Conservation (phyloP, 2,329 filamentous ascomycete genomes). For the Alternaria arbusti region DNA sequence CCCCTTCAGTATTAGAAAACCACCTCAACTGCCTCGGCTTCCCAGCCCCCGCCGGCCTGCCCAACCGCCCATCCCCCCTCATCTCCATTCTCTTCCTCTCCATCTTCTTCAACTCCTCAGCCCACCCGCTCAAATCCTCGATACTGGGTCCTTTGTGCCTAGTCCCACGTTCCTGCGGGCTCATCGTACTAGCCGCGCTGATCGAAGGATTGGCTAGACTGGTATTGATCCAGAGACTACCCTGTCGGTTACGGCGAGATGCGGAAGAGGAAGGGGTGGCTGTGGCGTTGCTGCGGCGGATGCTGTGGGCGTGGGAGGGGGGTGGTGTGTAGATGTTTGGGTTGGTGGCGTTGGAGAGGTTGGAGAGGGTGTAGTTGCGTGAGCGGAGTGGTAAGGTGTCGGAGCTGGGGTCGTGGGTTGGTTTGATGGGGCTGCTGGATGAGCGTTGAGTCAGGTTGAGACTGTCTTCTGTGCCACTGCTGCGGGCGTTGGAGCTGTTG, state of each 20-base stretch:
- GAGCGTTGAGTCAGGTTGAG: neutral
- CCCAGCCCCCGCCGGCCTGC: neutral
- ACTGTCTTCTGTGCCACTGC: neutral
- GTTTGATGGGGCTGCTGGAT: neutral
- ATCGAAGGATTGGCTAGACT: neutral
- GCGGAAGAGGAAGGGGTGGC: neutral
- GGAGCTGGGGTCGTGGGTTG: neutral
- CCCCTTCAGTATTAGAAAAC: neutral
- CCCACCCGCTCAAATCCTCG: conserved; percentile 9
- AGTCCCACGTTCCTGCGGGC: neutral
- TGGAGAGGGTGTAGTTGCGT: neutral
- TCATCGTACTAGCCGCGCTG: neutral
- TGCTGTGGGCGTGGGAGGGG: neutral
- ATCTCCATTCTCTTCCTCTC: conserved; percentile 3
- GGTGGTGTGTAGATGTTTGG: neutral
- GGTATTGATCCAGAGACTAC: neutral
- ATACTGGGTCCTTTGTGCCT: conserved; percentile 7
- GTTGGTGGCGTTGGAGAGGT: neutral
- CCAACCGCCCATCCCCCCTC: neutral
- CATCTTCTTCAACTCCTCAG: conserved; percentile 13
- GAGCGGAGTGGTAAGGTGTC: neutral
- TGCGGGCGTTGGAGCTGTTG: neutral
- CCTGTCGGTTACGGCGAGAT: neutral
- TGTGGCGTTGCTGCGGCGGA: neutral
- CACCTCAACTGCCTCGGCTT: neutral